A percentile compares a stretch with the other conserved stretches of the same genome.
Evolutionary conservation across 1,139 yeast species (phyloP).

Genomic region (Geotrichum aggregatum): DNA sequence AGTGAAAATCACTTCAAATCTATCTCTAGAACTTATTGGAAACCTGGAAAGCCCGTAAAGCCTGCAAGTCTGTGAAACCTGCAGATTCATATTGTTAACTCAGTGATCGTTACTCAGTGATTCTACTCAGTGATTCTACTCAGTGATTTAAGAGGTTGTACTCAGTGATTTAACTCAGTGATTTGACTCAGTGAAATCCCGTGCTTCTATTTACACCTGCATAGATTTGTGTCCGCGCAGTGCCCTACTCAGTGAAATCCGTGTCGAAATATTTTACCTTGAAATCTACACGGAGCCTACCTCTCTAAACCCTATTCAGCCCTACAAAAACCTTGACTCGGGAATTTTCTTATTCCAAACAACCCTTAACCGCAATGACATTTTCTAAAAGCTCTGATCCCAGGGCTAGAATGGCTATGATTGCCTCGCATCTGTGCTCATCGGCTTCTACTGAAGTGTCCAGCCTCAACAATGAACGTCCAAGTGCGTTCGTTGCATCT

Average conservation of each 20-base stretch:
- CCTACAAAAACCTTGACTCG: background rate
- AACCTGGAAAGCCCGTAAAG: background rate
- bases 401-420: slow-evolving; percentile 8
- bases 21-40: background rate
- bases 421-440: slow-evolving; percentile 12
- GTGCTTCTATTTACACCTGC: too few relatives aligned
- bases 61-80: background rate
- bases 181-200: background rate
- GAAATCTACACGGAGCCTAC: background rate
- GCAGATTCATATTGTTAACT: background rate
- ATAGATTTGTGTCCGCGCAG: too few relatives aligned
- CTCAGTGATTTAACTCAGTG: background rate
- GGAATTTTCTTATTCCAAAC: background rate
- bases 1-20: too few relatives aligned
- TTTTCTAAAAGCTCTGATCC: background rate
- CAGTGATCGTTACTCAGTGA: background rate
- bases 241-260: too few relatives aligned
- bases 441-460: background rate
- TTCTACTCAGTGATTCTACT: slow-evolving; percentile 1
- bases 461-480: background rate
- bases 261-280: background rate
- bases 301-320: too few relatives aligned
- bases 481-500: slow-evolving; percentile 4
- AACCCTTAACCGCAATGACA: too few relatives aligned
- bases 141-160: background rate